A percentile compares a stretch with the other conserved stretches of the same genome.
These are phyloP conservation scores for Phytophthora crassamura DNA, from an alignment of 352 stramenopile genomes.

Conservation along the genomic window DNA sequence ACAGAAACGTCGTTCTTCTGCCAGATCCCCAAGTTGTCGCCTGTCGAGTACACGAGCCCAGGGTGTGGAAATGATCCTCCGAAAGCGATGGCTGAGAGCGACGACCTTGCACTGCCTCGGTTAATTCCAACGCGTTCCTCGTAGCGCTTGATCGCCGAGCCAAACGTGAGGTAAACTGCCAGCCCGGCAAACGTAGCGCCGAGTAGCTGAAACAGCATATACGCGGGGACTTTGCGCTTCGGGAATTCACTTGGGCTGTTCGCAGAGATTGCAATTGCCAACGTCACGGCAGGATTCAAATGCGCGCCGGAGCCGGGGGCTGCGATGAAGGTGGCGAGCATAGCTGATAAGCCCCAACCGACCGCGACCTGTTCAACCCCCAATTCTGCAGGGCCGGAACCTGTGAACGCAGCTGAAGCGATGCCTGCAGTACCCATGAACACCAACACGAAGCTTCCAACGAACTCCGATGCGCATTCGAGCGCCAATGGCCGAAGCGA, in stretches of 20 bases:
- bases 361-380: conserved; percentile 28
- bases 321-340: conserved; percentile 58
- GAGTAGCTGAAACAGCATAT: conserved; percentile 62
- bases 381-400: conserved; percentile 10
- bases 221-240: conserved; percentile 58
- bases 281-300: conserved; percentile 72
- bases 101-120: conserved; percentile 41
- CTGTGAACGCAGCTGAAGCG: conserved; percentile 24
- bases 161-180: conserved; percentile 58
- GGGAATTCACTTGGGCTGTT: conserved; percentile 35
- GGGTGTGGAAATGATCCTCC: conserved; percentile 75
- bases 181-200: conserved; percentile 54
- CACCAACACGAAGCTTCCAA: conserved; percentile 49
- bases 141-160: conserved; percentile 53
- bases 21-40: conserved; percentile 14
- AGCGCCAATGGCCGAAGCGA: conserved; percentile 31
- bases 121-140: conserved; percentile 49
- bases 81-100: conserved; percentile 73
- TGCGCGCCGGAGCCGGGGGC: conserved; percentile 63
- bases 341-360: conserved; percentile 51
- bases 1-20: conserved; percentile 41
- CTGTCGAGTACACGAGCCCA: conserved; percentile 32
- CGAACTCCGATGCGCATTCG: conserved; percentile 48
- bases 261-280: conserved; percentile 54
- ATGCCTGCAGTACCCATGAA: conserved; percentile 46